These are phyloP conservation scores for Teratosphaeria destructans DNA, from an alignment of 2,329 filamentous ascomycete genomes.

Conservation along the genomic window DNA sequence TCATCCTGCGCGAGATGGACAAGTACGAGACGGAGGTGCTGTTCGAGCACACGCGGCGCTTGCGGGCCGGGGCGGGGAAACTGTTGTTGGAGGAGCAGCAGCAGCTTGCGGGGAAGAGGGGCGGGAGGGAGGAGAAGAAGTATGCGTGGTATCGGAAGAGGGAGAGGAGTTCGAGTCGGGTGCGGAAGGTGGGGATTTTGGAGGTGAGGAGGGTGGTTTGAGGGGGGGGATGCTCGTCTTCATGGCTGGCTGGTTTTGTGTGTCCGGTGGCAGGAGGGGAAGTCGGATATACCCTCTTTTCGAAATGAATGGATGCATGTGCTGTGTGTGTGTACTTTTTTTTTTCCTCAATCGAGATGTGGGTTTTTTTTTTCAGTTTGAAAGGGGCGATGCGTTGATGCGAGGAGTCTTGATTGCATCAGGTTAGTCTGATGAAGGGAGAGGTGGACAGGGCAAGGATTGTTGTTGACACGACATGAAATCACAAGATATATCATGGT, in stretches of 20 bases:
- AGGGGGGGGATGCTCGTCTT: background rate
- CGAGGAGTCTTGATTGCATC: no score
- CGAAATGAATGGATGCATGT: no score
- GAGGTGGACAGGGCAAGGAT: no score
- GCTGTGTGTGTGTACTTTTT: no score
- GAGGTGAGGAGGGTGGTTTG: conserved; percentile 9
- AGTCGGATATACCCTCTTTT: no score
- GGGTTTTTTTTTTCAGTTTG: no score
- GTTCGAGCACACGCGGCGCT: conserved; percentile 40
- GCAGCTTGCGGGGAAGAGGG: conserved; percentile 16
- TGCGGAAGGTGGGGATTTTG: conserved; percentile 15
- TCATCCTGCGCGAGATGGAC: conserved; percentile 41
- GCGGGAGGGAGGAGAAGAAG: conserved; percentile 20
- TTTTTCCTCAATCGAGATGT: no score
- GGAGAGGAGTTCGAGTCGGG: conserved; percentile 20
- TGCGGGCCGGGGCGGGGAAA: conserved; percentile 30
- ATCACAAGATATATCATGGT: background rate
- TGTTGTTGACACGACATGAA: no score
- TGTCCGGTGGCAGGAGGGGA: no score
- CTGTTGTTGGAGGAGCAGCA: conserved; percentile 34
- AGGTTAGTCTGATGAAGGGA: no score
- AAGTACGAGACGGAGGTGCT: conserved; percentile 38
- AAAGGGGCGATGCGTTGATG: no score
- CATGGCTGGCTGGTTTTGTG: no score
- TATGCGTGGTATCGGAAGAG: conserved; percentile 36